A percentile compares a stretch with the other conserved stretches of the same genome.
Evolutionary conservation across 257 asterid species (phyloP).

Genomic region (Solanum gracilifrons): DNA sequence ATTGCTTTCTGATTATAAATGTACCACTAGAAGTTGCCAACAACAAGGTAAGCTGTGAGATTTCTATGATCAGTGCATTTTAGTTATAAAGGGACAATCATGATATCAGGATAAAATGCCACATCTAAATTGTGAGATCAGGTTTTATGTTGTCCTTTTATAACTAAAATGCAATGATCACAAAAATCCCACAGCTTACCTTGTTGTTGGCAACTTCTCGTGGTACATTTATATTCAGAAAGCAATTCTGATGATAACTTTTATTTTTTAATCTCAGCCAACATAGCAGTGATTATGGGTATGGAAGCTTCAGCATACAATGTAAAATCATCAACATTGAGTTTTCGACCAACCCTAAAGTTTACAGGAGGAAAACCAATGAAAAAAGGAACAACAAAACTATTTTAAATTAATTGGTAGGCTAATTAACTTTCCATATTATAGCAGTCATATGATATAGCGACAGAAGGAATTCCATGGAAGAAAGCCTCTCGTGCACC

Average conservation of each 20-base stretch:
- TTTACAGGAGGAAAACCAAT: background rate
- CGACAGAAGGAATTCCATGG: constrained; percentile 56
- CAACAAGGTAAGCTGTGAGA: too few species aligned
- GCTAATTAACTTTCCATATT: background rate
- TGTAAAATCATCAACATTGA: background rate
- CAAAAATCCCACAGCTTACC: constrained; percentile 19
- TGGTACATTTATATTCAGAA: constrained; percentile 63
- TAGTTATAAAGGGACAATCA: too few species aligned
- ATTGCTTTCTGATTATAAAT: too few species aligned
- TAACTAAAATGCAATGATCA: background rate
- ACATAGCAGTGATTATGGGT: constrained; percentile 41
- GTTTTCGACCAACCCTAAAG: constrained; percentile 48
- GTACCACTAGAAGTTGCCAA: too few species aligned
- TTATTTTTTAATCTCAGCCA: constrained; percentile 41
- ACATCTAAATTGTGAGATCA: background rate
- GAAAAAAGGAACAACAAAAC: background rate
- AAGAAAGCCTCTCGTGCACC: constrained; percentile 95
- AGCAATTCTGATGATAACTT: constrained; percentile 51
- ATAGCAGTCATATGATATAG: constrained; percentile 79
- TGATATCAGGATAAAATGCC: background rate
- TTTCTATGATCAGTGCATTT: too few species aligned
- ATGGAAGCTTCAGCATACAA: constrained; percentile 78
- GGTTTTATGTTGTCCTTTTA: background rate
- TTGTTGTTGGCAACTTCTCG: constrained; percentile 55
- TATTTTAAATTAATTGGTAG: background rate